These are phyloP conservation scores for Penicillium tannophilum DNA, from an alignment of 495 filamentous ascomycete genomes.

Conservation along the genomic window DNA sequence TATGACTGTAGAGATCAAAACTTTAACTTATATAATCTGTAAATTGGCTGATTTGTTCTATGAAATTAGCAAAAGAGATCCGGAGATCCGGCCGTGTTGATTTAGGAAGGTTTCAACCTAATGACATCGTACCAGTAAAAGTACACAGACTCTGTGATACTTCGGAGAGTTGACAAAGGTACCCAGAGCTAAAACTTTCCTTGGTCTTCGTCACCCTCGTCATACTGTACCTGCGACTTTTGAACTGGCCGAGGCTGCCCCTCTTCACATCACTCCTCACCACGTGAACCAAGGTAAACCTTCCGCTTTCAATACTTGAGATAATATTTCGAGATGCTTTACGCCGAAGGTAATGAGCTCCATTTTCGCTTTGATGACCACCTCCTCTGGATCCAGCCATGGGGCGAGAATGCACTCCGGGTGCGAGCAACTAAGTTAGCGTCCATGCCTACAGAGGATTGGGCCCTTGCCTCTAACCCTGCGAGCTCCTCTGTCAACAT, in stretches of 20 bases:
- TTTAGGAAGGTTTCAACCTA: neutral
- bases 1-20: no score
- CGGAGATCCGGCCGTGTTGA: neutral
- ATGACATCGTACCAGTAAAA: neutral
- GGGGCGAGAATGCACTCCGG: constrained; percentile 56
- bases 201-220: neutral
- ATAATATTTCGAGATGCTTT: constrained; percentile 40
- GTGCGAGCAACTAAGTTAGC: constrained; percentile 53
- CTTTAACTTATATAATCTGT: no score
- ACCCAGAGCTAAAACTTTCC: neutral
- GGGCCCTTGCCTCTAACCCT: constrained; percentile 48
- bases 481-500: constrained; percentile 19
- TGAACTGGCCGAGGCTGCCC: neutral
- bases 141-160: neutral
- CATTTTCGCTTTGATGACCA: constrained; percentile 56
- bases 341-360: constrained; percentile 39
- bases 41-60: neutral
- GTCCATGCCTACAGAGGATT: constrained; percentile 52
- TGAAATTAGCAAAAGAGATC: neutral
- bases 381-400: constrained; percentile 56
- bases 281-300: no score
- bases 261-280: neutral
- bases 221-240: neutral
- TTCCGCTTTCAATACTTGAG: no score
- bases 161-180: neutral